Percentiles rank a stretch among this genome's conserved stretches.
These are phyloP conservation scores for Skeletonema potamos DNA, from an alignment of 108 stramenopile genomes.

Conservation along the genomic window DNA sequence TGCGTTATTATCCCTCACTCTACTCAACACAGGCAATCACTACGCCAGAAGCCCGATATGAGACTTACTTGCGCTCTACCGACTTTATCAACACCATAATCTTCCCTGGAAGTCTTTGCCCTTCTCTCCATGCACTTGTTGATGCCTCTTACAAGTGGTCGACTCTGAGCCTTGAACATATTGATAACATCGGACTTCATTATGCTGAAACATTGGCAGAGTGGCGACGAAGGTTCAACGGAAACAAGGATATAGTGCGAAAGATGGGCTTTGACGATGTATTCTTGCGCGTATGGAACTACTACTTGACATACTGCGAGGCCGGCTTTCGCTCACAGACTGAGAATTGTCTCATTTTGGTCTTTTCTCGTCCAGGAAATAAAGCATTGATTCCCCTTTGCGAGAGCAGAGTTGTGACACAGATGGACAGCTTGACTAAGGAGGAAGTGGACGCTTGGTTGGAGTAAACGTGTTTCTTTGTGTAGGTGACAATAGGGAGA, in stretches of 20 bases:
- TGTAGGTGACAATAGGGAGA: too few relatives aligned
- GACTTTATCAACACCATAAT: constrained; percentile 98
- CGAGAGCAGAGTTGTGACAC: constrained; percentile 65
- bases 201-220: constrained; percentile 94
- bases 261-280: constrained; percentile 92
- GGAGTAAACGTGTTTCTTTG: neutral
- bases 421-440: constrained; percentile 50
- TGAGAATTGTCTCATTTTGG: constrained; percentile 76
- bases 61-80: constrained; percentile 82
- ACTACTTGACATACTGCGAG: constrained; percentile 96
- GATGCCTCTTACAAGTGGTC: constrained; percentile 84
- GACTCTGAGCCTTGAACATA: constrained; percentile 80
- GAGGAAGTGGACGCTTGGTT: constrained; percentile 60
- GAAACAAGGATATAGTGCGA: constrained; percentile 56
- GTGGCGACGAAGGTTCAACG: constrained; percentile 93
- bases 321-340: constrained; percentile 89
- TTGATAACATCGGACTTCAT: constrained; percentile 92
- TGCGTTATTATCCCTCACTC: neutral
- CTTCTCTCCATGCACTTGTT: constrained; percentile 86
- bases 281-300: constrained; percentile 94
- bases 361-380: constrained; percentile 77
- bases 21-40: constrained; percentile 66
- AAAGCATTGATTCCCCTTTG: constrained; percentile 59
- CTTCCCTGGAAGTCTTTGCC: constrained; percentile 93
- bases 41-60: constrained; percentile 93